These are phyloP conservation scores for Coemansia sp. DNA, from an alignment of 192 early-diverging fungal species.

Conservation along the genomic window DNA sequence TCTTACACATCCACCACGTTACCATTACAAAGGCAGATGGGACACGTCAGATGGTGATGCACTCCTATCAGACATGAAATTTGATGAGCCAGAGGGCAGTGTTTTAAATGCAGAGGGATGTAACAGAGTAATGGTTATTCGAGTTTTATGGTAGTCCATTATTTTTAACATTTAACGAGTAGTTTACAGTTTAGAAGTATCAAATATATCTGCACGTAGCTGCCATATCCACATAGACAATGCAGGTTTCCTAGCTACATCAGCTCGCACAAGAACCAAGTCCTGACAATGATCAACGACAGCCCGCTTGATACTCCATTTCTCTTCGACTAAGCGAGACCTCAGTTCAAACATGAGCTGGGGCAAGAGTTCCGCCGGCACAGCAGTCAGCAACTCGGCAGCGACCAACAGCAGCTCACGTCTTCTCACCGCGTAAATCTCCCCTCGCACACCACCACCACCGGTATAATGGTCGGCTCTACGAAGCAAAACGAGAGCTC, in stretches of 20 bases:
- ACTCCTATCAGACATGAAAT: background rate
- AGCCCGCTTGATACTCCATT: background rate
- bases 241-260: slow-evolving; percentile 30
- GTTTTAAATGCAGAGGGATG: background rate
- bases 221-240: slow-evolving; percentile 39
- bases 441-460: background rate
- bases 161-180: background rate
- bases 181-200: slow-evolving; percentile 7
- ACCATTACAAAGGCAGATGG: too few relatives aligned
- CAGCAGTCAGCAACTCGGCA: slow-evolving; percentile 10
- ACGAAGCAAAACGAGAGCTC: background rate
- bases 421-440: background rate
- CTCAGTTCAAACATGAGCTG: slow-evolving; percentile 19
- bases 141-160: background rate
- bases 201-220: slow-evolving; percentile 15
- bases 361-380: slow-evolving; percentile 32
- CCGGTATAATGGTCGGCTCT: background rate
- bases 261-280: slow-evolving; percentile 14
- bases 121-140: background rate
- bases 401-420: slow-evolving; percentile 36
- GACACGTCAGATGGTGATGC: background rate
- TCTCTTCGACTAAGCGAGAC: background rate
- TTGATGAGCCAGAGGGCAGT: background rate
- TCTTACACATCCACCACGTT: too few relatives aligned
- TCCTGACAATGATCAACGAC: slow-evolving; percentile 18